Base-by-base conservation (phyloP, 139 green algal species). In the Ettlia oleoabundans region DNA sequence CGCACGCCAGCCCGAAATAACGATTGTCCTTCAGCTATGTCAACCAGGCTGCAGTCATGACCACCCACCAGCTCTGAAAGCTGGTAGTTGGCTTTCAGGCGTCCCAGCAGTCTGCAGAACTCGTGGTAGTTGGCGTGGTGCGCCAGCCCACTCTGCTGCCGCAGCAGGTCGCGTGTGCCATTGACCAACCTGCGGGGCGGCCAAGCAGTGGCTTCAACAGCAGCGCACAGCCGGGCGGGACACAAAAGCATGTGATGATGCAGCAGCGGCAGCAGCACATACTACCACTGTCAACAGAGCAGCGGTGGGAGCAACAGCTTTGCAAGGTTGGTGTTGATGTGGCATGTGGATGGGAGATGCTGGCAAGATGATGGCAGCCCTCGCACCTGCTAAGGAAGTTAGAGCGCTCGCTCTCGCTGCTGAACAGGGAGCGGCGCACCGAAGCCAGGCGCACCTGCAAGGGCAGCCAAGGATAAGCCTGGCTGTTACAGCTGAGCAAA, bases 41-140 rank as follows among this genome's bases (percentile, higher is more conserved):
- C n/a, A n/a, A n/a, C n/a, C n/a, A n/a, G n/a, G n/a, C n/a, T n/a
- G n/a, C n/a, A n/a, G n/a, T n/a, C n/a, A n/a, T n/a, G n/a, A n/a
- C n/a, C n/a, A n/a, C n/a, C n/a, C 76, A 97, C 93, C 88, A 97
- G 86, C 67, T 97, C 94, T 8, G 70, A 85, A 4, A 98, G 92
- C 88, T 99, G 97, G 89, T 98, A 99, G 88, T 99, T 99, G 74
- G 96, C 98, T 79, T 99, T 99, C 1, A 99, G 86, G 7, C 97
- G 87, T 8, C 96, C 96, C 63, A 99, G 90, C 82, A 99, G 84
- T 38, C 95, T 41, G 89, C 97, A 99, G 84, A 98, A 96, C 85
- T 98, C 95, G 83, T 99, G 95, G 87, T 98, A 99, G 88, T 98
- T 99, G 63, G 89, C 87, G 81, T 98, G 95, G 80, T 98, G 88